A percentile compares a stretch with the other conserved stretches of the same genome.
Conservation (phyloP, 2,329 filamentous ascomycete genomes). For the Aspergillus melleus region DNA sequence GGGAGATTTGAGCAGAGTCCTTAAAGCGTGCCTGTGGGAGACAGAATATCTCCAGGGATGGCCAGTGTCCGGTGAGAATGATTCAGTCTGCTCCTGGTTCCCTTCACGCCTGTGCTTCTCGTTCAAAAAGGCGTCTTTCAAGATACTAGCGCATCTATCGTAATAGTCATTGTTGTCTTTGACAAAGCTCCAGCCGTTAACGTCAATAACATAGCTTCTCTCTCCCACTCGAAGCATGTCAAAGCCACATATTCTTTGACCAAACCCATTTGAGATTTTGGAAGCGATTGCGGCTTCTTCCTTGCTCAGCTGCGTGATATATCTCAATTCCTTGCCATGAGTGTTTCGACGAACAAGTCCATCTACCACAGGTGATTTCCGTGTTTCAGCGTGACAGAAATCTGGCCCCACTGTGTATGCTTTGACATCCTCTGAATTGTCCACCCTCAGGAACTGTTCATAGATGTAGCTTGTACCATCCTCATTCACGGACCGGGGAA, state of each 20-base stretch:
- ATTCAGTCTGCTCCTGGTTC: conserved; percentile 33
- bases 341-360: conserved; percentile 94
- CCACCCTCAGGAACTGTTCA: conserved; percentile 93
- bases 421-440: conserved; percentile 98
- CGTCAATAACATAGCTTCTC: conserved; percentile 95
- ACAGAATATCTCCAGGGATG: conserved; percentile 39
- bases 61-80: conserved; percentile 34
- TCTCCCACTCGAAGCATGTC: conserved; percentile 85
- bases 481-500: conserved; percentile 81
- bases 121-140: conserved; percentile 82
- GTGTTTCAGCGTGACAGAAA: conserved; percentile 94
- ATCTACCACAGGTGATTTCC: conserved; percentile 96
- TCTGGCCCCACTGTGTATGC: conserved; percentile 92
- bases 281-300: conserved; percentile 84
- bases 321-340: conserved; percentile 94
- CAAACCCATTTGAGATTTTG: conserved; percentile 87
- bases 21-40: conserved; percentile 53
- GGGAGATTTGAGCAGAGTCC: conserved; percentile 63
- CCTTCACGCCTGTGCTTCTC: conserved; percentile 59
- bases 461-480: conserved; percentile 86
- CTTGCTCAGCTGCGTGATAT: conserved; percentile 79
- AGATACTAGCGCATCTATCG: conserved; percentile 80
- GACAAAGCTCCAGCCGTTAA: conserved; percentile 99
- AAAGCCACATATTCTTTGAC: conserved; percentile 93
- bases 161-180: conserved; percentile 99